Evolutionary conservation across 176 grass and related monocot genomes (phyloP).

Genomic region (Zoysia japonica): DNA sequence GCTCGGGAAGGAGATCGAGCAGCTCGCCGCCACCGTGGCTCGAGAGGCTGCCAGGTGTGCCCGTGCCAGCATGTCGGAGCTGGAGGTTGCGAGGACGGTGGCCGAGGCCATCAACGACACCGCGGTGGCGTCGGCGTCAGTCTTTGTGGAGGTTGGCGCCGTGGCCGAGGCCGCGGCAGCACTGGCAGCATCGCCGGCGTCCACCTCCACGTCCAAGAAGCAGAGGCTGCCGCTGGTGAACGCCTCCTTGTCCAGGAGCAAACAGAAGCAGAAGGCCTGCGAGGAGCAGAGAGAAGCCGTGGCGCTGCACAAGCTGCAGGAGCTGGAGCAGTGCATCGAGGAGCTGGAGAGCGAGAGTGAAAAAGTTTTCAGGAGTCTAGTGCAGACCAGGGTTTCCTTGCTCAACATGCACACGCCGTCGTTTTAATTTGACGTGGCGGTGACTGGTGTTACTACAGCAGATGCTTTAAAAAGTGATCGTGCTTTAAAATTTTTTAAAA

Average conservation of each 20-base stretch:
- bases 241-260: not conserved
- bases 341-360: constrained; percentile 69
- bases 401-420: constrained; percentile 72
- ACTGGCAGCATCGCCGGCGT: not conserved
- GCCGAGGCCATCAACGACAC: constrained; percentile 43
- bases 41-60: constrained; percentile 33
- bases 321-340: constrained; percentile 55
- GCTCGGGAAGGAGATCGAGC: constrained; percentile 34
- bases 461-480: no score
- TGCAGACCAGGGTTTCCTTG: constrained; percentile 59
- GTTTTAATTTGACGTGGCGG: not conserved
- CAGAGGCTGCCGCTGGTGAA: not conserved
- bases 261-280: constrained; percentile 11
- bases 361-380: constrained; percentile 62
- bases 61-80: not conserved
- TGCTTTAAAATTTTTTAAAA: no score
- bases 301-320: constrained; percentile 47
- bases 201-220: constrained; percentile 3
- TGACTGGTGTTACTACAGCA: not conserved
- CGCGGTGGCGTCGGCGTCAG: constrained; percentile 29
- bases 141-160: constrained; percentile 36
- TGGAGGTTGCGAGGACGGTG: constrained; percentile 40
- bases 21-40: constrained; percentile 35
- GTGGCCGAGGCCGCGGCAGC: constrained; percentile 38
- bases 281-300: constrained; percentile 30